A percentile compares a stretch with the other conserved stretches of the same genome.
Conservation (phyloP, 2,329 filamentous ascomycete species). For the Stachybotrys chlorohalonatus region DNA sequence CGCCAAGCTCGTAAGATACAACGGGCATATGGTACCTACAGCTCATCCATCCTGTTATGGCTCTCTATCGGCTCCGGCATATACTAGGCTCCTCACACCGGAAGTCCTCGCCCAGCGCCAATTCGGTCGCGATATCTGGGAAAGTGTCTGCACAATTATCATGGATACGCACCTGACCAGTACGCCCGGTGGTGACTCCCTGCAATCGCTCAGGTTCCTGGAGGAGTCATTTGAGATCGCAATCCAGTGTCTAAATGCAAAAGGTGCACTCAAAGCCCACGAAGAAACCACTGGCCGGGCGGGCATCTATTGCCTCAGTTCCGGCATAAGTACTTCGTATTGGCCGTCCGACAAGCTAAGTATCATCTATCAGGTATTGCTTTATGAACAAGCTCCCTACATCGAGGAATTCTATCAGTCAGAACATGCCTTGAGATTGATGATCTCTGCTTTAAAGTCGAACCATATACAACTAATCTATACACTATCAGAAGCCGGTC, state of each 20-base stretch:
- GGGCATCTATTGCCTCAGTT: background rate
- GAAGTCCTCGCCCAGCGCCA: conserved; percentile 13
- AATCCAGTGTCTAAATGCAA: background rate
- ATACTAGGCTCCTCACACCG: conserved; percentile 12
- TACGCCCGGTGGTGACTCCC: background rate
- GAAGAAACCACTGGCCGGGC: background rate
- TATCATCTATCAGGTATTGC: background rate
- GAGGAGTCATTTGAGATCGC: background rate
- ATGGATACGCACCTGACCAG: background rate
- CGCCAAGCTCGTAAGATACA: conserved; percentile 6
- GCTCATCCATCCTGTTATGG: conserved; percentile 14
- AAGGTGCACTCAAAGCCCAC: background rate
- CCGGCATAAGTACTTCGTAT: background rate
- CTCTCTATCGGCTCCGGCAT: conserved; percentile 5
- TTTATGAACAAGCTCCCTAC: background rate
- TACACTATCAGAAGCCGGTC: background rate
- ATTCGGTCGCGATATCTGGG: conserved; percentile 13
- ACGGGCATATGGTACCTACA: conserved; percentile 2
- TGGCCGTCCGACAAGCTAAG: background rate
- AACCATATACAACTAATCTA: background rate
- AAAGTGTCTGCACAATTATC: conserved; percentile 12
- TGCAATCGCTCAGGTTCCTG: background rate
- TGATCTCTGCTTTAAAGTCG: background rate
- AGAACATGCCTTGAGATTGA: background rate
- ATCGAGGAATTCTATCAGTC: background rate